Base-by-base conservation (phyloP, 2,329 filamentous ascomycete species). In the Davidsoniella eucalypti region DNA sequence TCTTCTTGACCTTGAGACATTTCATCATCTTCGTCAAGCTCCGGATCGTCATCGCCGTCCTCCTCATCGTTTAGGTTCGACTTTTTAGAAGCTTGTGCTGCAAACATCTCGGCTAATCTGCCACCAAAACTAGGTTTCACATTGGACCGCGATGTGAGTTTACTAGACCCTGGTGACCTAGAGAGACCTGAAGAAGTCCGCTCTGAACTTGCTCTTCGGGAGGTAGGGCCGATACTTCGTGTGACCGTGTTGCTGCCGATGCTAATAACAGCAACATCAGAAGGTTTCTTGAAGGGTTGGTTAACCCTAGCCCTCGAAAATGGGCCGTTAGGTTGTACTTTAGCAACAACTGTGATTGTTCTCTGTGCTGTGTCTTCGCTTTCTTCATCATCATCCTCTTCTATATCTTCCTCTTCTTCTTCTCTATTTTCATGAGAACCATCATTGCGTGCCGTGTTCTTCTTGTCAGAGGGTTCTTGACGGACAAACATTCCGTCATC, bases 241-340 rank as follows among this genome's bases (percentile, higher is more conserved):
- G 76, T 81, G 4, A 78, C 71, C 0, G 80, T 85, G 43, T 71
- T 73, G 54, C 80, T 71, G 1, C 83, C 84, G 49, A 90, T 76
- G 0, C 82, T 87, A 44, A 90, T 84, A 2, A 82, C 85, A 17
- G 84, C 83, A 47, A 80, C 67, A 57, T 85, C 79, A 25, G 74
- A 72, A 2, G 72, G 66, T 33, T 82, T 72, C 59, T 77, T 82
- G 39, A 48, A 51, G 6, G 36, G 3, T 17, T 36, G 18, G 8
- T 25, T 43, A 9, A 48, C 25, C n/a, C 29, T 26, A 12, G 33
- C 26, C 12, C 38, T 18, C 7, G 47, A 45, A 5, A 37, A 29
- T 23, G 23, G 48, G n/a, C 40, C 36, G 17, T 38, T 33, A 12
- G 47, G 21, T 38, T 33, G 33, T 26, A 12, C 44, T 25, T 39